These are phyloP conservation scores for Funneliformis caledonium DNA, from an alignment of 371 early-diverging fungal genomes.

Conservation along the genomic window DNA sequence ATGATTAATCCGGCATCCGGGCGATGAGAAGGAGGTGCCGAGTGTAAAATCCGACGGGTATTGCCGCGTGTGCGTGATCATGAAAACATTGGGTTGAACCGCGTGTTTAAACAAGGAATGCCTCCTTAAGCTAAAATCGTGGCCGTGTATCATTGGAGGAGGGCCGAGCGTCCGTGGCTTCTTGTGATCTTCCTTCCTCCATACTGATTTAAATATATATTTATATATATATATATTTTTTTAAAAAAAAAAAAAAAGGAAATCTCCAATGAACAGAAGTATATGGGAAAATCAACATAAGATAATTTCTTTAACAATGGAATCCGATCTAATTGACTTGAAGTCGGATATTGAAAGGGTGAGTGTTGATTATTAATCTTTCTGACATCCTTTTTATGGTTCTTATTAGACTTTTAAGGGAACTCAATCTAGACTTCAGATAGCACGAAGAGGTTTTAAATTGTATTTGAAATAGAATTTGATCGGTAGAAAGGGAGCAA, in stretches of 20 bases:
- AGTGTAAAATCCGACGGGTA: constrained; percentile 20
- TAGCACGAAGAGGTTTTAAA: too few relatives aligned
- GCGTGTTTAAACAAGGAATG: constrained; percentile 7
- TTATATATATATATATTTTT: too few relatives aligned
- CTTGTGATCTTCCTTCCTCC: constrained; percentile 29
- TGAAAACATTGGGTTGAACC: constrained; percentile 29
- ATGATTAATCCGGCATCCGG: constrained; percentile 36
- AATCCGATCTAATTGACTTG: constrained; percentile 35
- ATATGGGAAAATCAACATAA: constrained; percentile 13
- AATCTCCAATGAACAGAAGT: background rate
- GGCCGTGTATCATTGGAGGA: constrained; percentile 15
- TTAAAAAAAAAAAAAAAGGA: background rate
- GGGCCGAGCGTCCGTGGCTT: constrained; percentile 39
- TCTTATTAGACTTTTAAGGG: too few relatives aligned
- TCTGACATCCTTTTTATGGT: too few relatives aligned
- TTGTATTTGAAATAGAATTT: too few relatives aligned
- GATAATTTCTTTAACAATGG: constrained; percentile 31
- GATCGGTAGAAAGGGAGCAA: too few relatives aligned
- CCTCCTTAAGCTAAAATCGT: constrained; percentile 19
- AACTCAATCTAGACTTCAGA: too few relatives aligned
- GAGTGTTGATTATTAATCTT: background rate
- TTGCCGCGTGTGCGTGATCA: constrained; percentile 24
- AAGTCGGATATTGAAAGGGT: constrained; percentile 27
- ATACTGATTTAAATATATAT: too few relatives aligned
- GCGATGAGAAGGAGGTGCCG: constrained; percentile 36